Conservation (phyloP, 306 rosid species). For the Quercus glauca region DNA sequence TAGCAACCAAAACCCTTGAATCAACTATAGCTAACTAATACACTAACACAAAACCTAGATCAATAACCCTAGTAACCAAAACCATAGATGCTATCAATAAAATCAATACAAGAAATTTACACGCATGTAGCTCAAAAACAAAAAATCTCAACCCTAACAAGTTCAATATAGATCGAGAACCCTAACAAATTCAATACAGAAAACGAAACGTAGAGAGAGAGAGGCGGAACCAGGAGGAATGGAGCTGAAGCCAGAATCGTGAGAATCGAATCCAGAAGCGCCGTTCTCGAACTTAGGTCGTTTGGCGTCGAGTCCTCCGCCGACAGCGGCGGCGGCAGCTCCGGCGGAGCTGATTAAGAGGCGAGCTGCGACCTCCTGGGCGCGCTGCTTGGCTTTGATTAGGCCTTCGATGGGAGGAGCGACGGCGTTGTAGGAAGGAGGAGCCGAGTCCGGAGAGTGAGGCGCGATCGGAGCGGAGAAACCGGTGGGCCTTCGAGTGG, state of each 20-base stretch:
- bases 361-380: slow-evolving; percentile 95
- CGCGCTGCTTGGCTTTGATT: slow-evolving; percentile 86
- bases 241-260: slow-evolving; percentile 52
- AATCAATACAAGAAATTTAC: neutral
- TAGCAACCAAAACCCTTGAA: too few relatives aligned
- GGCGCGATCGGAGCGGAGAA: slow-evolving; percentile 65
- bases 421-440: slow-evolving; percentile 57
- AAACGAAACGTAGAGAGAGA: neutral
- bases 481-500: slow-evolving; percentile 55
- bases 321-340: slow-evolving; percentile 19
- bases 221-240: slow-evolving; percentile 16
- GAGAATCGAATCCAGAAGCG: slow-evolving; percentile 60
- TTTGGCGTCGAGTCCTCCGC: slow-evolving; percentile 46
- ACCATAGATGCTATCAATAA: neutral
- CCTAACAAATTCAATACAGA: neutral
- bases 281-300: slow-evolving; percentile 86
- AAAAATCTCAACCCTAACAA: too few relatives aligned
- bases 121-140: too few relatives aligned
- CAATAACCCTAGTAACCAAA: neutral
- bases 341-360: slow-evolving; percentile 45
- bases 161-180: too few relatives aligned
- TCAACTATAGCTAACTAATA: too few relatives aligned
- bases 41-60: neutral
- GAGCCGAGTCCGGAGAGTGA: slow-evolving; percentile 45
- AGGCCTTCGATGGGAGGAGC: slow-evolving; percentile 67